Base-by-base conservation (phyloP, 805 yeast species). In the Priceomyces carsonii region DNA sequence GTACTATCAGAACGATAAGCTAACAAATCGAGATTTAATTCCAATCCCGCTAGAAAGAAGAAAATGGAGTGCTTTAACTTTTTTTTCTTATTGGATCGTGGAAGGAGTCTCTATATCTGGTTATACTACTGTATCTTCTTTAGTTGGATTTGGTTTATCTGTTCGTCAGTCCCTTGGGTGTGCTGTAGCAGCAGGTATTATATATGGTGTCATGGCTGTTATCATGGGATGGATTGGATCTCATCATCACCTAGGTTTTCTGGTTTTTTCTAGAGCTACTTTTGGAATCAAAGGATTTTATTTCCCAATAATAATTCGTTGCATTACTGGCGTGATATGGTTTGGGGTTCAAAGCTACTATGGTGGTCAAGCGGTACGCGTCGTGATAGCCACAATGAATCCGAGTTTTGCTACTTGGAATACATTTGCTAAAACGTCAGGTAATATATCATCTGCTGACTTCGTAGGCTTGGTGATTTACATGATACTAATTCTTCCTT, bases 331-430 rank as follows among this genome's bases (percentile, higher is more conserved):
- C 14, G 53, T 57, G 21, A 57, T 66, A 24, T 60, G 70, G 63
- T 66, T 59, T 45, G 70, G 70, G 13, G 63, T 61, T 29, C 59
- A 61, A 39, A 56, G 68, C 6, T 56, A 57, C 47, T 56, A 55
- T 32, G 63, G 64, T 31, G 63, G 69, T 8, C 55, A 59, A 38
- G 62, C 64, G 25, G 48, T 61, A 24, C 58, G 59, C 30, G 61
- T 57, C 26, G 39, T 58, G 13, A 30, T 55, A 14, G 12, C 18
- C 8, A 26, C 36, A 7, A 26, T 33, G 31, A 23, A 26, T 28
- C 47, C 49, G 7, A 15, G 32, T 15, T 50, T 56, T 18, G 48
- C 55, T 8, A 41, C 51, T 17, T 50, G 59, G 33, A 47, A 51
- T 16, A 46, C 50, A 5, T 42, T 34, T 33, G 32, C 38, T 16